Evolutionary conservation across 2,329 filamentous ascomycete genomes (phyloP).

Genomic region (Epichloe typhina): DNA sequence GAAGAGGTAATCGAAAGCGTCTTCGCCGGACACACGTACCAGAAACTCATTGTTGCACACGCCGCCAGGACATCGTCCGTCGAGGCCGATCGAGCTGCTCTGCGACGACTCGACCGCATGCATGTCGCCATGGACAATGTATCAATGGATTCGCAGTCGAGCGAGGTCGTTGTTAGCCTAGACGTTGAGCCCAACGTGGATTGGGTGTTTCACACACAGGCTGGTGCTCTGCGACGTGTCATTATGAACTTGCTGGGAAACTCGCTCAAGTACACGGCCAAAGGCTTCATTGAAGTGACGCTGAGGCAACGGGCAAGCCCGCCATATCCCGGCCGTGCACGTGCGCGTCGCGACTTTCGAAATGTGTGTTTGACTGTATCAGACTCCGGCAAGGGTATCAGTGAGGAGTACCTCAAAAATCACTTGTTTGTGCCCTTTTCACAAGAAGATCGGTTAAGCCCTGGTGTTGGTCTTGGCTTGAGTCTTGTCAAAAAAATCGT

Average conservation of each 20-base stretch:
- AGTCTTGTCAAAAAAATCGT: slow-evolving; percentile 51
- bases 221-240: slow-evolving; percentile 37
- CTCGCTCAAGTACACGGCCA: slow-evolving; percentile 44
- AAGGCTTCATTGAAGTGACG: slow-evolving; percentile 16
- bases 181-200: slow-evolving; percentile 34
- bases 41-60: slow-evolving; percentile 12
- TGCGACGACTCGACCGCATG: slow-evolving; percentile 18
- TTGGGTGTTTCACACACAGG: slow-evolving; percentile 44
- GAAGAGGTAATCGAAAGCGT: slow-evolving; percentile 36
- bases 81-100: slow-evolving; percentile 3
- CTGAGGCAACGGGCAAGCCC: slow-evolving; percentile 14
- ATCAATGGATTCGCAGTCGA: slow-evolving; percentile 7
- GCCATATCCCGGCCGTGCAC: background rate
- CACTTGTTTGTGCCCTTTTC: slow-evolving; percentile 50
- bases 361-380: slow-evolving; percentile 32
- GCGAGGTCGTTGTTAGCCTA: slow-evolving; percentile 16
- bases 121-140: slow-evolving; percentile 25
- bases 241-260: slow-evolving; percentile 53
- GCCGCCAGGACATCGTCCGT: background rate
- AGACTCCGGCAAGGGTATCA: slow-evolving; percentile 55
- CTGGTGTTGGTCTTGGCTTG: slow-evolving; percentile 51
- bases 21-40: slow-evolving; percentile 30
- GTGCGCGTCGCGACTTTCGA: slow-evolving; percentile 2
- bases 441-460: slow-evolving; percentile 47
- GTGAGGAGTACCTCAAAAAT: slow-evolving; percentile 45